These are phyloP conservation scores for Cubamyces sp. DNA, from an alignment of 768 basidiomycete species.

Conservation along the genomic window DNA sequence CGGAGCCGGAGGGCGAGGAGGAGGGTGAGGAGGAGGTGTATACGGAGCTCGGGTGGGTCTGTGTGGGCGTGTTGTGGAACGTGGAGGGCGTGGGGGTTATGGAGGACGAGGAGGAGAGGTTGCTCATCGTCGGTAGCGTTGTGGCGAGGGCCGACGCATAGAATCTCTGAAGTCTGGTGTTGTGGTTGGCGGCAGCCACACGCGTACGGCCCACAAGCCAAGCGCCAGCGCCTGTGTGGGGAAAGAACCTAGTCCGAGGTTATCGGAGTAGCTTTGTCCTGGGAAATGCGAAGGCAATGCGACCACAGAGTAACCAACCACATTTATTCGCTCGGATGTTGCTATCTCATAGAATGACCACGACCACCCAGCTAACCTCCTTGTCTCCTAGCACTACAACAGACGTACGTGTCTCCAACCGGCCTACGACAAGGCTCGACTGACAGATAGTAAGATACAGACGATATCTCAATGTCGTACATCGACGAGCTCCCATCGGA, in stretches of 20 bases:
- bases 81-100: slow-evolving; percentile 31
- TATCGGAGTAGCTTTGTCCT: no score
- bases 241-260: no score
- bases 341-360: no score
- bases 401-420: not conserved
- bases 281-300: no score
- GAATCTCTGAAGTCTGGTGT: not conserved
- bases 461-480: slow-evolving; percentile 51
- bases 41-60: slow-evolving; percentile 20
- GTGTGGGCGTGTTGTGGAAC: slow-evolving; percentile 26
- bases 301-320: no score
- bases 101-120: slow-evolving; percentile 31
- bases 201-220: no score
- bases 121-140: slow-evolving; percentile 24
- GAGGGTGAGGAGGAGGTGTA: slow-evolving; percentile 10
- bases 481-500: slow-evolving; percentile 61
- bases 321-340: no score
- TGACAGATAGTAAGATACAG: not conserved
- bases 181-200: not conserved
- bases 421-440: not conserved
- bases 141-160: not conserved
- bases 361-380: no score
- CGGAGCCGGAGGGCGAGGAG: slow-evolving; percentile 1
- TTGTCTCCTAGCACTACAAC: no score
- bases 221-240: no score